Evolutionary conservation across 768 basidiomycete species (phyloP), one percentile per base, ranked within the genome.

Genomic region (Podaxis sp.): DNA sequence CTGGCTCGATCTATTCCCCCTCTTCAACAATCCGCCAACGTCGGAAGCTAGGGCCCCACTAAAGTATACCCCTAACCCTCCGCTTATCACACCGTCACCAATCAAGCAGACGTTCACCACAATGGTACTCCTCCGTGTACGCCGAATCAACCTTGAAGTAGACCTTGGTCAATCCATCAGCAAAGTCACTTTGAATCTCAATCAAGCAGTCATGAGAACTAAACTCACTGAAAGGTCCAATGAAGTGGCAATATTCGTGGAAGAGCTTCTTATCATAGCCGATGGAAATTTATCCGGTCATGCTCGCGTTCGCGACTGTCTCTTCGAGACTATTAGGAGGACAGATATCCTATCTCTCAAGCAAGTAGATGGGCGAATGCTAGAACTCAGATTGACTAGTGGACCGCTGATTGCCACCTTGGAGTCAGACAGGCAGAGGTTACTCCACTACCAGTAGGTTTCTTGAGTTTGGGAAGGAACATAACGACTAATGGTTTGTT

Each of bases 131-230:
- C 66, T 94, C 57, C 87, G 90, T 36, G 77, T 95, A 50, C 85
- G 92, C 21, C 82, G 81, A 51, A 84, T 95, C 57, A 82, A 82
- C 35, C 75, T 97, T 40, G 84, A 87, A 51, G 82, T 91, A 5
- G 91, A 97, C 68, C 82, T 98, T 27, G 93, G 93, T 6, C 90
- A 91, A 67, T 90, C 90, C 1, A 95, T 98, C 65, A 88, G 88
- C 59, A 79, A 78, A 28, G 76, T 90, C 51, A 83, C 81, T 28
- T 75, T 97, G 27, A 80, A 87, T 61, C 75, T 95, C 57, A 74
- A 78, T 23, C 79, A 89, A 53, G 79, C 86, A 7, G 74, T 88
- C 21, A 66, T 94, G 48, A 82, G 86, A 18, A 90, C 89, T 14
- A 82, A 80, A 61, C 72, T 94, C 48, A 87, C 86, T 6, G 85